These are phyloP conservation scores for Hebeloma cylindrosporum DNA, from an alignment of 768 basidiomycete genomes.

Conservation along the genomic window DNA sequence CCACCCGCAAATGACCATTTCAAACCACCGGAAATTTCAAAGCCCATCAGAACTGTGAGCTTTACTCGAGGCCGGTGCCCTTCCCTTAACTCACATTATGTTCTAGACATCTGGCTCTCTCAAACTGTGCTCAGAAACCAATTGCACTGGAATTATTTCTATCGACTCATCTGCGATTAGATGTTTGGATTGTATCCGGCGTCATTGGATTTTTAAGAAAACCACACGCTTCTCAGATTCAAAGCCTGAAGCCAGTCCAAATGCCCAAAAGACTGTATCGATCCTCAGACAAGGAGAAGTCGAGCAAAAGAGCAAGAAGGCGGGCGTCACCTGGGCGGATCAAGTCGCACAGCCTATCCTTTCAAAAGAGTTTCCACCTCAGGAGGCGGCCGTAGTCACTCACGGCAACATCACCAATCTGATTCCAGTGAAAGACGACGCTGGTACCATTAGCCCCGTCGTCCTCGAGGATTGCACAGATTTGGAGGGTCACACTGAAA, in stretches of 20 bases:
- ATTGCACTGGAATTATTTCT: slow-evolving; percentile 21
- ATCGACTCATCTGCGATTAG: slow-evolving; percentile 13
- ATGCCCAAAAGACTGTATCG: background rate
- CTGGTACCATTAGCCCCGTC: too few species aligned
- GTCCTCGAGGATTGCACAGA: too few species aligned
- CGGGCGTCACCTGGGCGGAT: slow-evolving; percentile 39
- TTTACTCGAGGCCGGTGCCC: background rate
- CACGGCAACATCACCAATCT: background rate
- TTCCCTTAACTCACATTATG: background rate
- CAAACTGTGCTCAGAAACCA: slow-evolving; percentile 19
- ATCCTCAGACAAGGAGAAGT: background rate
- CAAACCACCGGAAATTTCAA: background rate
- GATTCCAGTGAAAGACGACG: background rate
- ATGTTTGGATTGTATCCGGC: slow-evolving; percentile 17
- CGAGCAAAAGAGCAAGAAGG: slow-evolving; percentile 19
- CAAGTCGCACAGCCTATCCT: slow-evolving; percentile 5
- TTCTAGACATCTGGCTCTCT: slow-evolving; percentile 5
- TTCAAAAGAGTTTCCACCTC: background rate
- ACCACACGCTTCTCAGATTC: background rate
- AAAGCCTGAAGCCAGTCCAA: background rate
- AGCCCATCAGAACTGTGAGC: slow-evolving; percentile 7
- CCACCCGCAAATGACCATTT: background rate
- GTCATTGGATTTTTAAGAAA: slow-evolving; percentile 18
- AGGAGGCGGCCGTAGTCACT: background rate
- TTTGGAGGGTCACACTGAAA: too few species aligned